phyloP scores from a whole-genome alignment of 495 filamentous ascomycete species.

The Pyronema omphalodes region DNA sequence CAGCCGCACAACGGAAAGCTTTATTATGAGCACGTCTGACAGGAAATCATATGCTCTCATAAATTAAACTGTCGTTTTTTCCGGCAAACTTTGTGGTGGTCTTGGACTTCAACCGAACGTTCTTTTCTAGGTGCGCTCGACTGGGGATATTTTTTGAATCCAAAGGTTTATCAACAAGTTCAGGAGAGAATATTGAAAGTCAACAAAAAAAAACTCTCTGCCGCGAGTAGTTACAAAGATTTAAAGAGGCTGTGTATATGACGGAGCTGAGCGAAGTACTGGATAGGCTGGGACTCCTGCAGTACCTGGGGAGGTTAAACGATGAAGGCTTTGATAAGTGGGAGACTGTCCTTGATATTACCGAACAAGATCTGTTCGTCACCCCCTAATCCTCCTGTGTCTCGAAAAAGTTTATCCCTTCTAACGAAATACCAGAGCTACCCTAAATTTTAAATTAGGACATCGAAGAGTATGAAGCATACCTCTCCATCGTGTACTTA shows the following conservation, averaged over 20 bases:
- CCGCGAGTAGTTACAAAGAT: neutral
- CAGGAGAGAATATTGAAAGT: neutral
- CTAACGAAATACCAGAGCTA: conserved; percentile 32
- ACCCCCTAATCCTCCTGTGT: conserved; percentile 8
- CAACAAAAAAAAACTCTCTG: neutral
- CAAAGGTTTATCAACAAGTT: neutral
- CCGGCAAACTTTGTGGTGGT: no score
- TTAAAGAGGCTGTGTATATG: conserved; percentile 31
- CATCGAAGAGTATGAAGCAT: conserved; percentile 47
- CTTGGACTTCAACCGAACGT: neutral
- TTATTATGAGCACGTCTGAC: no score
- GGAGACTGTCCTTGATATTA: conserved; percentile 63
- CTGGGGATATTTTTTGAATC: neutral
- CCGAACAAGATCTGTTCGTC: conserved; percentile 57
- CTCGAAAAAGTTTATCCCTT: neutral
- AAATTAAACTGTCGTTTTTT: no score
- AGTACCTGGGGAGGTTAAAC: conserved; percentile 50
- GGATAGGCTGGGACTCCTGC: conserved; percentile 50
- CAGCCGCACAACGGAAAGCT: no score
- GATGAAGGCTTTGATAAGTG: conserved; percentile 66
- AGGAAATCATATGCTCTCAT: no score
- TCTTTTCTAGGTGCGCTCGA: no score
- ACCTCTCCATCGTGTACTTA: neutral
- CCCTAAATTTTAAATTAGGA: conserved; percentile 53
- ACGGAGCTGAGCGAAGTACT: conserved; percentile 40